These are phyloP conservation scores for Lignosus rhinocerotis DNA, from an alignment of 1,284 basidiomycete genomes.

Conservation along the genomic window DNA sequence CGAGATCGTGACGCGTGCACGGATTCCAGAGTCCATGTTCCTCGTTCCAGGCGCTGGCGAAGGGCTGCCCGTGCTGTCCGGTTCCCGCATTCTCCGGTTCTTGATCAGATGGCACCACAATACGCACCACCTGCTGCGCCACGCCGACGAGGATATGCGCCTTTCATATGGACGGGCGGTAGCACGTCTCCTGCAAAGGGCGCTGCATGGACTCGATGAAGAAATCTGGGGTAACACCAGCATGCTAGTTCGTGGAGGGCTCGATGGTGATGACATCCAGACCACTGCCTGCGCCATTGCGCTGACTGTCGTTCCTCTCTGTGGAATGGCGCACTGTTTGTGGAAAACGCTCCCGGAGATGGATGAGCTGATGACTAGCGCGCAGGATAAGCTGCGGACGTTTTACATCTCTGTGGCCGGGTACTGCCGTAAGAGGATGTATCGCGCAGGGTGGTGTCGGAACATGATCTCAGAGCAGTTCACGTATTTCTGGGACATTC, in stretches of 20 bases:
- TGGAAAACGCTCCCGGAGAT: constrained; percentile 4
- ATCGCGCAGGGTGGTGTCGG: constrained; percentile 13
- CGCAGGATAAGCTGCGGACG: neutral
- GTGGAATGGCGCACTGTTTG: neutral
- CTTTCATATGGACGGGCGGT: constrained; percentile 4
- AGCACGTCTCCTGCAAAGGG: constrained; percentile 1
- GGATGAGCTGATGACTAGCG: neutral
- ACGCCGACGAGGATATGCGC: neutral
- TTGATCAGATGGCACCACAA: constrained; percentile 3
- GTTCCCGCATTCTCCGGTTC: constrained; percentile 4
- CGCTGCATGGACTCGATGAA: constrained; percentile 13
- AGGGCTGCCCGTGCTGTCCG: neutral
- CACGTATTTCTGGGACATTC: neutral
- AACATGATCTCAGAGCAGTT: neutral
- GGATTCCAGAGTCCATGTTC: constrained; percentile 7
- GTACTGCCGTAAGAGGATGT: constrained; percentile 5
- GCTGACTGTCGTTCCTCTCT: constrained; percentile 7
- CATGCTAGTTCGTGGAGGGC: constrained; percentile 2
- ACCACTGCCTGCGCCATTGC: constrained; percentile 2
- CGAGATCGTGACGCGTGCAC: constrained; percentile 4
- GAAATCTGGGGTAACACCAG: constrained; percentile 2
- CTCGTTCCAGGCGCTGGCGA: neutral
- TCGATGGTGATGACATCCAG: neutral
- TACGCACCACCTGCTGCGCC: neutral
- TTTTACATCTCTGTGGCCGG: neutral